These are phyloP conservation scores for Candolleomyces aberdarensis DNA, from an alignment of 768 basidiomycete species.

Conservation along the genomic window DNA sequence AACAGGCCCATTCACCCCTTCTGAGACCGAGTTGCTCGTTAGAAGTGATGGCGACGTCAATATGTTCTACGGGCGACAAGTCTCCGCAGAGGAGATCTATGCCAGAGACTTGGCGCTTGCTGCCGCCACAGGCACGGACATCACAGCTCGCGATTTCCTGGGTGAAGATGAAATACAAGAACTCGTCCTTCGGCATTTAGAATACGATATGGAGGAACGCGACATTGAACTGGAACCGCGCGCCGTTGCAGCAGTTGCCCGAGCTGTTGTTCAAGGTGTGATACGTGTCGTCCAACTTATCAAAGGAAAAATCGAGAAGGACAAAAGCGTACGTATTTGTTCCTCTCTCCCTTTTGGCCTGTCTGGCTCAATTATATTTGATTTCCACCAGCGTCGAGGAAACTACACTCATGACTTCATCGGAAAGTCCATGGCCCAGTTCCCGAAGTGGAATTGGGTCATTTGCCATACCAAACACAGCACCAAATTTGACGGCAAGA, in stretches of 20 bases:
- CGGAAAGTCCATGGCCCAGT: conserved; percentile 3
- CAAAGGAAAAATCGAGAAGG: not conserved
- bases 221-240: not conserved
- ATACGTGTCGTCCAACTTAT: not conserved
- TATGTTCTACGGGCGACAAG: not conserved
- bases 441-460: conserved; percentile 16
- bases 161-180: not conserved
- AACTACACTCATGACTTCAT: conserved; percentile 1
- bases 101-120: not conserved
- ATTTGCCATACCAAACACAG: conserved; percentile 21
- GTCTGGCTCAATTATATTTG: not conserved
- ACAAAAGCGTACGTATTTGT: not conserved
- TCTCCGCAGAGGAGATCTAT: not conserved
- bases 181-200: not conserved
- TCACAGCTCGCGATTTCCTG: not conserved
- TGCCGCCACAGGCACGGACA: not conserved
- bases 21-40: not conserved
- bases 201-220: not conserved
- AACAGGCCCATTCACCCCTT: not conserved
- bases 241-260: not conserved
- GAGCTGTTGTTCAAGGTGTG: not conserved
- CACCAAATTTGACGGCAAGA: conserved; percentile 15
- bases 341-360: not conserved
- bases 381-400: not conserved
- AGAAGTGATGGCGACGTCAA: not conserved